Percentiles rank a stretch among this genome's conserved stretches.
Evolutionary conservation across 2,329 filamentous ascomycete genomes (phyloP).

Genomic region (Aquanectria penicillioides): DNA sequence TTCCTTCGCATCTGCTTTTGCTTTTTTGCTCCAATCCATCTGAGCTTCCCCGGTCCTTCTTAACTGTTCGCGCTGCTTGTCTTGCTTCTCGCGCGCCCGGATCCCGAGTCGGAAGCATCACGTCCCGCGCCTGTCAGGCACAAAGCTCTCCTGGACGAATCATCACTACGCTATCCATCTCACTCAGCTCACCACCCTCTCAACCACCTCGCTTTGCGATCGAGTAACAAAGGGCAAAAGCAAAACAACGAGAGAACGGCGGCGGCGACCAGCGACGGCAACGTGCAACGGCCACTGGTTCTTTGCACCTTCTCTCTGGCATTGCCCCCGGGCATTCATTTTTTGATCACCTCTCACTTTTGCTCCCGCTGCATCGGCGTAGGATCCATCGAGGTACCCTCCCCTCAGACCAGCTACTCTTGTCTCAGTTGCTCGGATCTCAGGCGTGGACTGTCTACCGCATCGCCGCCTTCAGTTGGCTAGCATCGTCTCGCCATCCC

Average conservation of each 20-base stretch:
- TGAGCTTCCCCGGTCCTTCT: neutral
- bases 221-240: neutral
- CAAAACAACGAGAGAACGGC: no score
- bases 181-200: neutral
- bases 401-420: neutral
- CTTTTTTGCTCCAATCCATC: neutral
- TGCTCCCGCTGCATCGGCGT: neutral
- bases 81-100: neutral
- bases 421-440: constrained; percentile 9
- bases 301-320: no score
- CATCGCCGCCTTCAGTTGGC: constrained; percentile 12
- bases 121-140: no score
- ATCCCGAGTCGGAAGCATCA: constrained; percentile 21
- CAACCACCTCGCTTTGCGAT: neutral
- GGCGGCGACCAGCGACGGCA: no score
- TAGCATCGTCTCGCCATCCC: neutral
- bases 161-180: no score
- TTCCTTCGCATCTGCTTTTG: neutral
- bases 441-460: no score
- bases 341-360: no score
- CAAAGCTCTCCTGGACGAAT: constrained; percentile 18
- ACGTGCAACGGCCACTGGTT: no score
- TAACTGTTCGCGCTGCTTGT: neutral
- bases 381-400: no score
- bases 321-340: no score